Base-by-base conservation (phyloP, 1,284 basidiomycete species). In the Cryptococcus jaspeensis region DNA sequence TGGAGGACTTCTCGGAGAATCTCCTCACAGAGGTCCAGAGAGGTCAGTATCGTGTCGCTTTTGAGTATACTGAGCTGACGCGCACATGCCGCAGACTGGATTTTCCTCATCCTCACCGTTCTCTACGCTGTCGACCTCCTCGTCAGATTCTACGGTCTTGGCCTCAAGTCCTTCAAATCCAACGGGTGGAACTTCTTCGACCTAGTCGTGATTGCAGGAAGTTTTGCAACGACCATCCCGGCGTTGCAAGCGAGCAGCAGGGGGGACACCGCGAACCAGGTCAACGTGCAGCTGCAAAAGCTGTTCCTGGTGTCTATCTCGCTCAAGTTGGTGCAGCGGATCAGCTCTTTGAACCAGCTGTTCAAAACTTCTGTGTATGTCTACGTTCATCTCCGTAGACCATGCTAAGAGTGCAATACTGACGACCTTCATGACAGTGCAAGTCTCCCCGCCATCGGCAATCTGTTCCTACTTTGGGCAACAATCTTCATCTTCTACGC, bases 111-210 rank as follows among this genome's bases (percentile, higher is more conserved):
- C 20, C 79, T 96, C 38, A 87, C 89, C 15, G 74, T 84, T 46
- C 73, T 92, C 41, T 97, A 94, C 70, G 80, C 86, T 37, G 63
- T 89, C 55, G 95, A 99, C 71, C 85, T 93, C 18, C 56, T 81
- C 20, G 84, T 96, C 18, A 87, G 92, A 22, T 81, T 91, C 46
- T 84, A 84, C 64, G 95, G 95, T 0, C 82, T 98, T 4, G 93
- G 94, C 0, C 89, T 88, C 85, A 77, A 77, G 16, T 90, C 88
- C 68, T 98, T 90, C 81, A 82, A 83, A 20, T 84, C 87, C 25
- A 94, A 95, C 67, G 90, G 92, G 1, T 93, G 91, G 89, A 97
- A 96, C 72, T 69, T 93, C 2, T 98, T 95, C 77, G 95, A 98
- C 67, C 79, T 95, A 32, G 71, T 92, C 22, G 87, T 92, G 37